A percentile compares a stretch with the other conserved stretches of the same genome.
Evolutionary conservation across 345 rosid species (phyloP).

Genomic region (Citrus inodora): DNA sequence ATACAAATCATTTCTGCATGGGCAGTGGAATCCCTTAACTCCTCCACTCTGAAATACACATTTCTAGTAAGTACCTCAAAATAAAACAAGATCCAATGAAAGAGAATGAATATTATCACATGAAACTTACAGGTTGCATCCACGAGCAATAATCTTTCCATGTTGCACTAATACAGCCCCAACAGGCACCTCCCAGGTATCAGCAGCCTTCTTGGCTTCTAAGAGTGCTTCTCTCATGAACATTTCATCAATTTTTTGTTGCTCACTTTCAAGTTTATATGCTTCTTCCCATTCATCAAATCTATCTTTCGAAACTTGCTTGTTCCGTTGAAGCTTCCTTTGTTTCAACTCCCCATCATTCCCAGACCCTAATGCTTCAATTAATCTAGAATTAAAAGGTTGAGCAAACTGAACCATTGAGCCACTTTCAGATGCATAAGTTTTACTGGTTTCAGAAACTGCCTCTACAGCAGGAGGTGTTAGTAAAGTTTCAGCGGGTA

Average conservation of each 20-base stretch:
- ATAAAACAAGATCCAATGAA: slow-evolving; percentile 10
- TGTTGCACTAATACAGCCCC: slow-evolving; percentile 92
- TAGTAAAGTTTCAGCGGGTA: slow-evolving; percentile 34
- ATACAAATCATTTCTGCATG: slow-evolving; percentile 98
- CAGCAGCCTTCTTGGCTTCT: slow-evolving; percentile 95
- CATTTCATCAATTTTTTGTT: slow-evolving; percentile 67
- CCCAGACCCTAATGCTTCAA: slow-evolving; percentile 34
- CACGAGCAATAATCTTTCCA: slow-evolving; percentile 91
- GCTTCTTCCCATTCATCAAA: slow-evolving; percentile 99
- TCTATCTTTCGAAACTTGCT: slow-evolving; percentile 67
- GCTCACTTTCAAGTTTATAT: slow-evolving; percentile 61
- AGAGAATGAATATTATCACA: not conserved
- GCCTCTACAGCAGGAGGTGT: slow-evolving; percentile 28
- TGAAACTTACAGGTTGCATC: slow-evolving; percentile 77
- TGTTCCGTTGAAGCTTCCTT: slow-evolving; percentile 66
- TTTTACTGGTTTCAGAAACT: slow-evolving; percentile 35
- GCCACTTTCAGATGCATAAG: slow-evolving; percentile 32
- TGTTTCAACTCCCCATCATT: slow-evolving; percentile 45
- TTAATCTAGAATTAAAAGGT: slow-evolving; percentile 31
- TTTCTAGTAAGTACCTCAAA: slow-evolving; percentile 9
- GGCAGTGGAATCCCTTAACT: slow-evolving; percentile 91
- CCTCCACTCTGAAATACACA: slow-evolving; percentile 73
- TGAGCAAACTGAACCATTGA: slow-evolving; percentile 34
- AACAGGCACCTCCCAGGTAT: slow-evolving; percentile 96
- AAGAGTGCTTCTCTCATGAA: slow-evolving; percentile 91